phyloP scores from a whole-genome alignment of 1,139 yeast genomes.

The Blastobotrys malaysiensis region DNA sequence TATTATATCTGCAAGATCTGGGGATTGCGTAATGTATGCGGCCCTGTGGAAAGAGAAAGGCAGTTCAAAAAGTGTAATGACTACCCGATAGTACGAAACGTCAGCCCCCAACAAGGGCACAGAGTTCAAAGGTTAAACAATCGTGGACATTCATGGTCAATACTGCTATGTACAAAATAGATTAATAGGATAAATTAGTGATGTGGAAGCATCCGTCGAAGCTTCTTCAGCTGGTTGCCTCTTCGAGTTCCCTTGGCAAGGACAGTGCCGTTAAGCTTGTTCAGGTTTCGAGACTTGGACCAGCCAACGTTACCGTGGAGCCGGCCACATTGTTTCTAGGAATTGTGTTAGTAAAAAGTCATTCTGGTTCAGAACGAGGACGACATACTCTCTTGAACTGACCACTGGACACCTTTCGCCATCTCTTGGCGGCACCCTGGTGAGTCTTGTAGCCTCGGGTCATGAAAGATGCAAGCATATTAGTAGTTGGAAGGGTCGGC shows the following conservation, averaged over 20 bases:
- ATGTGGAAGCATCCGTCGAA: conserved; percentile 36
- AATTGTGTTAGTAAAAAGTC: conserved; percentile 1
- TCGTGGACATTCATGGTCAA: neutral
- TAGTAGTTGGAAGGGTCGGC: neutral
- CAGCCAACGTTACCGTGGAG: conserved; percentile 93
- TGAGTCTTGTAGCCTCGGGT: conserved; percentile 45
- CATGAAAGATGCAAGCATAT: conserved; percentile 2
- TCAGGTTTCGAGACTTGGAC: conserved; percentile 54
- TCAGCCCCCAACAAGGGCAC: no score
- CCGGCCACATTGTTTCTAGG: conserved; percentile 69
- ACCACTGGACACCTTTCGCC: conserved; percentile 64
- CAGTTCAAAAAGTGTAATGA: no score
- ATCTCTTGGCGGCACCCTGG: conserved; percentile 76
- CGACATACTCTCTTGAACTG: conserved; percentile 42
- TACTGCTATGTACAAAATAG: neutral
- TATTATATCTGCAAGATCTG: neutral
- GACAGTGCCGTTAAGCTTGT: conserved; percentile 59
- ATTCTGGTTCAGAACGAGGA: neutral
- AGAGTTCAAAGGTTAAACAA: neutral
- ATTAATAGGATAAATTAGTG: conserved; percentile 15
- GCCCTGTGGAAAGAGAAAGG: no score
- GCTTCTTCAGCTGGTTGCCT: conserved; percentile 17
- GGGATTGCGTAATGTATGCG: no score
- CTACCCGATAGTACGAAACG: no score
- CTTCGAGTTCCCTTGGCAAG: conserved; percentile 39